These are phyloP conservation scores for Clonostachys byssicola DNA, from an alignment of 2,329 filamentous ascomycete species.

Conservation along the genomic window DNA sequence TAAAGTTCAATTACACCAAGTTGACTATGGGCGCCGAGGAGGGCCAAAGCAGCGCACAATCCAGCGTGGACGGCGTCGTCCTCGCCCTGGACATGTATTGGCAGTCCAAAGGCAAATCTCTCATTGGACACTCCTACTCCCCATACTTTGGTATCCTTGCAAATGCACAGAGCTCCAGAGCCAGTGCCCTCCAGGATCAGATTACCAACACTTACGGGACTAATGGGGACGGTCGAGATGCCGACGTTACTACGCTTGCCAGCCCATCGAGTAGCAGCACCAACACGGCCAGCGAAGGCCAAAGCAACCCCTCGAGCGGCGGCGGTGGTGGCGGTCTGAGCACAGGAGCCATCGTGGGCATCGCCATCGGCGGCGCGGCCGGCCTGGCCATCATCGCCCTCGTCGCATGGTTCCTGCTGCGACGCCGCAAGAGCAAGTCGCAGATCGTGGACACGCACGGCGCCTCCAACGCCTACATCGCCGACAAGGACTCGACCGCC, in stretches of 20 bases:
- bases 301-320: background rate
- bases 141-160: too few relatives aligned
- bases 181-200: too few relatives aligned
- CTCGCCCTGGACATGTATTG: too few relatives aligned
- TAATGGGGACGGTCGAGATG: background rate
- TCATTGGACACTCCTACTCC: too few relatives aligned
- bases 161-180: too few relatives aligned
- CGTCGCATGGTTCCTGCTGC: conserved; percentile 36
- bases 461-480: conserved; percentile 28
- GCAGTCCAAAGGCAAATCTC: too few relatives aligned
- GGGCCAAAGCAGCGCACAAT: too few relatives aligned
- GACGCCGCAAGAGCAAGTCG: conserved; percentile 26
- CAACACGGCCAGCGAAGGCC: conserved; percentile 1
- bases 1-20: too few relatives aligned
- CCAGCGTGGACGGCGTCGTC: too few relatives aligned
- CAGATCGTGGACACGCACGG: conserved; percentile 3
- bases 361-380: conserved; percentile 32
- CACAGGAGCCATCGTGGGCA: conserved; percentile 40
- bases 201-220: too few relatives aligned
- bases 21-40: too few relatives aligned
- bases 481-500: conserved; percentile 35
- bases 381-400: conserved; percentile 31
- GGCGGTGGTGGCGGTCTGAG: conserved; percentile 21
- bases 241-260: background rate
- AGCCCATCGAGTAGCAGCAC: background rate